Evolutionary conservation across 352 stramenopile genomes (phyloP).

Genomic region (Phytopythium sindhum): DNA sequence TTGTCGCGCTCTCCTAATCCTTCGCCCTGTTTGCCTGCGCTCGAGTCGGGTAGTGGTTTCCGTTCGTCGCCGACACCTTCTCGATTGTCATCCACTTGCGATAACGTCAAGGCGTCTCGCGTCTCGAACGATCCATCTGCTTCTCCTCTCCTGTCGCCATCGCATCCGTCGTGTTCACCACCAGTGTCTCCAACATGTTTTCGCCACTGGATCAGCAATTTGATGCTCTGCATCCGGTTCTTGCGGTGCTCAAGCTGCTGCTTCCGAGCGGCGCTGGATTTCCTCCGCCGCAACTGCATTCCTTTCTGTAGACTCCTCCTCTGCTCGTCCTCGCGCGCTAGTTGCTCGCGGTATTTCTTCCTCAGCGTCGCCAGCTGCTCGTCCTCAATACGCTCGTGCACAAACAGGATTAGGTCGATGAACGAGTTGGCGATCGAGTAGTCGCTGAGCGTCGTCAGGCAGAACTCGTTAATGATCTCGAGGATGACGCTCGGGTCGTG

Average conservation of each 20-base stretch:
- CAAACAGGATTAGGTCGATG: slow-evolving; percentile 66
- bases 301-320: slow-evolving; percentile 40
- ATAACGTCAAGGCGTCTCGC: background rate
- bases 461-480: slow-evolving; percentile 80
- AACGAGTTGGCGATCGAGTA: slow-evolving; percentile 74
- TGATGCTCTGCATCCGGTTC: slow-evolving; percentile 55
- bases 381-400: slow-evolving; percentile 64
- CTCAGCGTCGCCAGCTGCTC: slow-evolving; percentile 47
- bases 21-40: slow-evolving; percentile 1
- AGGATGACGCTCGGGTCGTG: slow-evolving; percentile 70
- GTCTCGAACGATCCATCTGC: background rate
- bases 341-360: slow-evolving; percentile 51
- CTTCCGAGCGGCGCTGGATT: slow-evolving; percentile 9
- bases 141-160: background rate
- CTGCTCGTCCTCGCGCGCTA: slow-evolving; percentile 58
- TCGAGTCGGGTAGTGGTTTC: background rate
- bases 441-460: slow-evolving; percentile 61
- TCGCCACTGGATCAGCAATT: slow-evolving; percentile 71
- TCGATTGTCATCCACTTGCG: slow-evolving; percentile 1
- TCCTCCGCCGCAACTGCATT: slow-evolving; percentile 7
- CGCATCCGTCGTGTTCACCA: background rate
- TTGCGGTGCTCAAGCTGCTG: slow-evolving; percentile 30
- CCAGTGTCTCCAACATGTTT: slow-evolving; percentile 31
- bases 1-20: background rate
- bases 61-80: slow-evolving; percentile 1